Evolutionary conservation across 164 flowering plant genomes (phyloP).

Genomic region (Annona cherimola): DNA sequence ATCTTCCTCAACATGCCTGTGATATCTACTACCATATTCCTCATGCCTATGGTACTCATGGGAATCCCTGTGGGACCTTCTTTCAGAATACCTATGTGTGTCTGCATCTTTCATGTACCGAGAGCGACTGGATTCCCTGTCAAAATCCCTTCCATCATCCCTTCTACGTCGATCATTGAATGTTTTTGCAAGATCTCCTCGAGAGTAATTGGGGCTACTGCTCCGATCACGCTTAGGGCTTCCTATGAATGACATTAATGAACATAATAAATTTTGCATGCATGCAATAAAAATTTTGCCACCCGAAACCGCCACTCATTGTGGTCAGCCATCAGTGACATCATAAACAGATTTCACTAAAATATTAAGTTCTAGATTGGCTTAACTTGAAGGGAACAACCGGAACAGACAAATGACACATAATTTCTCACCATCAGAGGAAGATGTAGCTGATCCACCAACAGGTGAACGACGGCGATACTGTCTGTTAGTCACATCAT

Average conservation of each 20-base stretch:
- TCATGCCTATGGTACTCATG: slow-evolving; percentile 46
- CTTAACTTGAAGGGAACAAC: background rate
- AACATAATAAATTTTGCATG: slow-evolving; percentile 5
- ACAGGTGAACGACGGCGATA: slow-evolving; percentile 67
- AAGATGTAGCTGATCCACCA: slow-evolving; percentile 37
- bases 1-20: slow-evolving; percentile 41
- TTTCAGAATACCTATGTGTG: slow-evolving; percentile 41
- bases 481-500: slow-evolving; percentile 61
- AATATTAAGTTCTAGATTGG: background rate
- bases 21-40: slow-evolving; percentile 35
- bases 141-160: slow-evolving; percentile 38
- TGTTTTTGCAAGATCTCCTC: slow-evolving; percentile 27
- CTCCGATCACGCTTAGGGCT: slow-evolving; percentile 42
- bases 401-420: background rate
- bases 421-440: slow-evolving; percentile 53
- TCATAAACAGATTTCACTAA: no score
- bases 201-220: slow-evolving; percentile 36
- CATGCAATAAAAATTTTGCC: background rate
- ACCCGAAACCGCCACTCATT: background rate
- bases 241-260: slow-evolving; percentile 29
- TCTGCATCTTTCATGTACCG: slow-evolving; percentile 40
- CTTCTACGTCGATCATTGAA: slow-evolving; percentile 32
- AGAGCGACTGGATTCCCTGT: slow-evolving; percentile 34
- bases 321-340: no score
- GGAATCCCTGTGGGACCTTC: slow-evolving; percentile 46